A percentile compares a stretch with the other conserved stretches of the same genome.
These are phyloP conservation scores for Plectosphaerella plurivora DNA, from an alignment of 2,329 filamentous ascomycete genomes.

Conservation along the genomic window DNA sequence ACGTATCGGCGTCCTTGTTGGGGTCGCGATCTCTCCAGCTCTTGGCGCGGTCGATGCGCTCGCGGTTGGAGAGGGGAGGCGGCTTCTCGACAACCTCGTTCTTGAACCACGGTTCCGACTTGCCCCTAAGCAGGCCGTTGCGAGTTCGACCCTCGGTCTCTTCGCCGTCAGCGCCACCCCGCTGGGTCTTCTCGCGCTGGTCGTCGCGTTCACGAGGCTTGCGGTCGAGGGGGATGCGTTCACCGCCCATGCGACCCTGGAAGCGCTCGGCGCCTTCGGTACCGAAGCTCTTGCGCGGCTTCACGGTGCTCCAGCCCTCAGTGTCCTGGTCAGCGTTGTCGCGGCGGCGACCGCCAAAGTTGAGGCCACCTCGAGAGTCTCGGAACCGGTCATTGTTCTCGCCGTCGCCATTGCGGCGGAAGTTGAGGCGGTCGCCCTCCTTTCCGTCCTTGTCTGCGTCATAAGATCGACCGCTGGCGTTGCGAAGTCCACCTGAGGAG, in stretches of 20 bases:
- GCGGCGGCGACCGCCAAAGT: constrained; percentile 46
- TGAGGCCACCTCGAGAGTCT: constrained; percentile 36
- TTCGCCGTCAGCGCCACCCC: constrained; percentile 45
- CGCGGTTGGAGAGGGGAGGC: constrained; percentile 34
- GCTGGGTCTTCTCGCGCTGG: constrained; percentile 38
- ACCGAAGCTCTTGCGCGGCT: constrained; percentile 70
- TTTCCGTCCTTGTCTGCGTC: constrained; percentile 51
- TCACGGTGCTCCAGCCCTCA: constrained; percentile 72
- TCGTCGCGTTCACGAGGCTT: constrained; percentile 50
- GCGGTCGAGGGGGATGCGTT: constrained; percentile 37
- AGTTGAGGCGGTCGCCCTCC: constrained; percentile 55
- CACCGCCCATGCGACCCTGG: constrained; percentile 57
- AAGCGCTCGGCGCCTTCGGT: constrained; percentile 69
- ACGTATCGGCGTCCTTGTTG: constrained; percentile 27
- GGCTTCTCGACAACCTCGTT: constrained; percentile 39
- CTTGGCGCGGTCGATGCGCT: constrained; percentile 55
- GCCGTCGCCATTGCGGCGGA: constrained; percentile 49
- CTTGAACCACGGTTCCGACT: constrained; percentile 73
- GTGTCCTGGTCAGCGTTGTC: constrained; percentile 54
- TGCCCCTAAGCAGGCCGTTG: constrained; percentile 61
- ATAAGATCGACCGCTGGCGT: constrained; percentile 35
- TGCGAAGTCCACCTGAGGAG: constrained; percentile 61
- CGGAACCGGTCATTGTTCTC: constrained; percentile 48
- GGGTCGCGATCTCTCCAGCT: constrained; percentile 54
- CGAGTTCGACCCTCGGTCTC: constrained; percentile 52